Conservation (phyloP, 2,329 filamentous ascomycete genomes). For the Thielaviopsis cerberus region DNA sequence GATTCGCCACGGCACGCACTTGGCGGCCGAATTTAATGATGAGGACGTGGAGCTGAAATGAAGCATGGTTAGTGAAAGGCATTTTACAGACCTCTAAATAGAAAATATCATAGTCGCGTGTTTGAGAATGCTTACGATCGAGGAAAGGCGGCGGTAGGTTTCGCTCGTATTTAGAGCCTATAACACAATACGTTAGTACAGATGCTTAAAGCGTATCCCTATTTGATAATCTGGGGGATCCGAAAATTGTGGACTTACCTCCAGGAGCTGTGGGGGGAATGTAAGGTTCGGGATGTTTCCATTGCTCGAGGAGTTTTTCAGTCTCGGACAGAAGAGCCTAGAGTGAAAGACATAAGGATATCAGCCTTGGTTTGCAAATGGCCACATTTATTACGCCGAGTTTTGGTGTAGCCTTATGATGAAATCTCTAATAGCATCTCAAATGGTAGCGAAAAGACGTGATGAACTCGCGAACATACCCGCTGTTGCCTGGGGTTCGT, state of each 20-base stretch:
- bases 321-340: conserved; percentile 75
- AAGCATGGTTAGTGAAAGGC: too few relatives aligned
- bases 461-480: conserved; percentile 29
- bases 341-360: not conserved
- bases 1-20: not conserved
- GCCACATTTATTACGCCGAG: too few relatives aligned
- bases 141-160: conserved; percentile 68
- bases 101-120: too few relatives aligned
- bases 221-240: not conserved
- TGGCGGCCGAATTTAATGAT: not conserved
- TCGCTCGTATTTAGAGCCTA: conserved; percentile 89
- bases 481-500: conserved; percentile 70
- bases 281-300: conserved; percentile 97
- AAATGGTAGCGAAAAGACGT: not conserved
- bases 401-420: too few relatives aligned
- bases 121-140: conserved; percentile 45
- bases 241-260: conserved; percentile 35
- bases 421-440: too few relatives aligned
- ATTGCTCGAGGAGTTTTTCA: conserved; percentile 70
- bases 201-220: not conserved
- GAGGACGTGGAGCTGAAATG: not conserved
- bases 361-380: not conserved
- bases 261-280: conserved; percentile 76
- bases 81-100: too few relatives aligned
- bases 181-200: not conserved